Percentiles rank a stretch among this genome's conserved stretches.
Conservation (phyloP, 2,329 filamentous ascomycete genomes). For the Ophiostoma sp. region DNA sequence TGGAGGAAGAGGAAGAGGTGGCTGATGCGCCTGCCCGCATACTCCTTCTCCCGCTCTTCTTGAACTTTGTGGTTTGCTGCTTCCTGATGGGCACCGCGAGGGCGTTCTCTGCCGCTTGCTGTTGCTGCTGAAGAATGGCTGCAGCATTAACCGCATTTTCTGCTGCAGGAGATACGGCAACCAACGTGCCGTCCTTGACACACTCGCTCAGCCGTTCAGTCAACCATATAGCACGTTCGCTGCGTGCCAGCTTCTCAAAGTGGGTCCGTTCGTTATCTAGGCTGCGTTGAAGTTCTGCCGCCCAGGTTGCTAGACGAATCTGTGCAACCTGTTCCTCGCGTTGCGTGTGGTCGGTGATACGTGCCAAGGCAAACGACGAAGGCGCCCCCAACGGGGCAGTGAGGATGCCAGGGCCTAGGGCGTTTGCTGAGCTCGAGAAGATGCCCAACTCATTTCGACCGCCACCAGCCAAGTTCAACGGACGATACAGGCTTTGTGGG, state of each 20-base stretch:
- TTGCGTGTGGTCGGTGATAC: conserved; percentile 44
- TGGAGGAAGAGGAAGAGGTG: neutral
- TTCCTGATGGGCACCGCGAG: neutral
- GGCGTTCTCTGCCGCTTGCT: neutral
- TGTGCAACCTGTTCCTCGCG: conserved; percentile 35
- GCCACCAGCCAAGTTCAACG: conserved; percentile 7
- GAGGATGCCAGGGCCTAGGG: neutral
- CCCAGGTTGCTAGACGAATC: conserved; percentile 75
- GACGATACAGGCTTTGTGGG: conserved; percentile 25
- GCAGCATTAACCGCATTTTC: conserved; percentile 13
- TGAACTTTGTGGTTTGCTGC: neutral
- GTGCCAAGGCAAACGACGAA: conserved; percentile 52
- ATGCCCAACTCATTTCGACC: conserved; percentile 11
- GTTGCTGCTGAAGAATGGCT: neutral
- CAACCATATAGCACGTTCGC: conserved; percentile 64
- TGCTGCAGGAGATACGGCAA: conserved; percentile 37
- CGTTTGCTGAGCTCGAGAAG: neutral
- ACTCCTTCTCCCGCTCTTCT: conserved; percentile 23
- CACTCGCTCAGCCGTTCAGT: conserved; percentile 61
- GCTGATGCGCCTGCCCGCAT: conserved; percentile 22
- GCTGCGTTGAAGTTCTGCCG: conserved; percentile 70
- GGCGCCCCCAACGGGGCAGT: conserved; percentile 12
- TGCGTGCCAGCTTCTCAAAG: conserved; percentile 57
- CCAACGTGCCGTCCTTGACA: conserved; percentile 57
- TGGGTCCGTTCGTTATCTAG: conserved; percentile 65